Conservation (phyloP, 352 stramenopile genomes). For the Globisporangium acanthophoron region DNA sequence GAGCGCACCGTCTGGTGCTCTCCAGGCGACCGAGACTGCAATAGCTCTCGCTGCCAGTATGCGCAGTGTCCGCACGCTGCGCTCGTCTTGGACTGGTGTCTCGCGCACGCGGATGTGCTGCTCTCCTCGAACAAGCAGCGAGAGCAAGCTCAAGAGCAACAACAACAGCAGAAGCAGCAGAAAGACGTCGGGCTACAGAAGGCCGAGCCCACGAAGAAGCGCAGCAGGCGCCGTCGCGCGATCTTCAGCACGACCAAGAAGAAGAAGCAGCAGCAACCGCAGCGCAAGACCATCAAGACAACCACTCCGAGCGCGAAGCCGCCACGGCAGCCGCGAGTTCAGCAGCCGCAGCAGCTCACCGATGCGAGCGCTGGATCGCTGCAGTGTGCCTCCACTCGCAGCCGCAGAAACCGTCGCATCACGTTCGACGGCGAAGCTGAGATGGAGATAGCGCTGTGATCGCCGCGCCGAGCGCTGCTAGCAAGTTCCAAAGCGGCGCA, state of each 20-base stretch:
- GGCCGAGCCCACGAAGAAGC: conserved; percentile 4
- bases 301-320: background rate
- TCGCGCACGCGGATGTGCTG: conserved; percentile 1
- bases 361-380: background rate
- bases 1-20: background rate
- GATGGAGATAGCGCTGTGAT: background rate
- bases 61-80: background rate
- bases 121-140: background rate
- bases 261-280: background rate
- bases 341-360: background rate
- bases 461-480: background rate
- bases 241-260: conserved; percentile 3
- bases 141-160: background rate
- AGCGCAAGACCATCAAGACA: background rate
- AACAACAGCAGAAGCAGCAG: background rate
- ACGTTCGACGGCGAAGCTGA: conserved; percentile 3
- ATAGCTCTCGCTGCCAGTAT: conserved; percentile 2
- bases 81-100: conserved; percentile 3
- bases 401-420: conserved; percentile 8
- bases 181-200: too few relatives aligned
- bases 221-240: conserved; percentile 7
- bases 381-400: background rate
- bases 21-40: background rate
- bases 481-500: background rate
- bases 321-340: background rate